These are phyloP conservation scores for Hypoxylon subgilvum DNA, from an alignment of 495 filamentous ascomycete genomes.

Conservation along the genomic window DNA sequence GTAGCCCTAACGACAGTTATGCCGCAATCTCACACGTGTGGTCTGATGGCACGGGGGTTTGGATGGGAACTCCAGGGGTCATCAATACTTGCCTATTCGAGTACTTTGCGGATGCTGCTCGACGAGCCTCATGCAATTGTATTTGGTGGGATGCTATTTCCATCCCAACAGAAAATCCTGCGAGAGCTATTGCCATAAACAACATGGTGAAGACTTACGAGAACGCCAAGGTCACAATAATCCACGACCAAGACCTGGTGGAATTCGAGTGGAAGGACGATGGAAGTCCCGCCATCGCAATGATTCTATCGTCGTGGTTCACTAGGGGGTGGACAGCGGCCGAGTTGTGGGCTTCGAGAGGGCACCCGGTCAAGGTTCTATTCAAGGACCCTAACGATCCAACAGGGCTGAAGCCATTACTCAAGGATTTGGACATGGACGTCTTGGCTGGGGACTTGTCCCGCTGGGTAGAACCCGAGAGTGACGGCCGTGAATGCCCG, in stretches of 20 bases:
- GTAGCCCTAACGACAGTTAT: constrained; percentile 3
- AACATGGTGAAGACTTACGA: constrained; percentile 38
- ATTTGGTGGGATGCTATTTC: constrained; percentile 39
- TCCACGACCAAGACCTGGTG: constrained; percentile 43
- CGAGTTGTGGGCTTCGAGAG: constrained; percentile 39
- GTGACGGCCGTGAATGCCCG: background rate
- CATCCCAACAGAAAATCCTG: constrained; percentile 14
- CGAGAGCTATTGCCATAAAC: constrained; percentile 18
- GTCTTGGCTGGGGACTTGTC: constrained; percentile 11
- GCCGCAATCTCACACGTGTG: constrained; percentile 36
- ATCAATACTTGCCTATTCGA: constrained; percentile 29
- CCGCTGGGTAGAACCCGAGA: background rate
- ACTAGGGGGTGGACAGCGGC: constrained; percentile 42
- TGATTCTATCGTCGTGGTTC: constrained; percentile 41
- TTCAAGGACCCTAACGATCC: constrained; percentile 32
- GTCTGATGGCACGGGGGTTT: constrained; percentile 33
- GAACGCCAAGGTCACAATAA: constrained; percentile 38
- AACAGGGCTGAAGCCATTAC: constrained; percentile 6
- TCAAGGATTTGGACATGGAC: constrained; percentile 44
- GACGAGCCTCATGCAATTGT: constrained; percentile 9
- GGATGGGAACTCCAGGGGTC: constrained; percentile 4
- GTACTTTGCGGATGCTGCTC: constrained; percentile 19
- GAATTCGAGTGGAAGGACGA: constrained; percentile 41
- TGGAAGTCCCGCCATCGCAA: constrained; percentile 27
- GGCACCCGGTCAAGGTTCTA: constrained; percentile 38